Evolutionary conservation across 805 yeast species (phyloP).

Genomic region (Teunomyces funiuensis): DNA sequence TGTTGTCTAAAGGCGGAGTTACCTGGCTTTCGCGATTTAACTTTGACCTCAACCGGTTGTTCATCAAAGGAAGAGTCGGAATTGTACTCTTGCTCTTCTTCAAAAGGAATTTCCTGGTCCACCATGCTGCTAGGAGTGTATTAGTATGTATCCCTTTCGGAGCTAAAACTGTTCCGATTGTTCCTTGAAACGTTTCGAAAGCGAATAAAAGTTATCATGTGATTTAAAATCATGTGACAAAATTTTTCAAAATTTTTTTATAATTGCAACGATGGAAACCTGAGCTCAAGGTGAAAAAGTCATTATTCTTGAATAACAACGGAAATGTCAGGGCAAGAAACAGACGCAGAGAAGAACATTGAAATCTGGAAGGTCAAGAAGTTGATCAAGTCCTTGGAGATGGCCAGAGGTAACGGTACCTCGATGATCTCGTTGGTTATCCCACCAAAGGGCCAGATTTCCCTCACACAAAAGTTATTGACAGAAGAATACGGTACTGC

Average conservation of each 20-base stretch:
- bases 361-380: slow-evolving; percentile 99
- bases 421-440: slow-evolving; percentile 96
- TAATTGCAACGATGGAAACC: not conserved
- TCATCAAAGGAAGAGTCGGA: slow-evolving; percentile 43
- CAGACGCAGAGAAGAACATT: slow-evolving; percentile 86
- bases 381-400: slow-evolving; percentile 79
- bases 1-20: slow-evolving; percentile 60
- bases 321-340: slow-evolving; percentile 32
- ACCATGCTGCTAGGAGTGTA: not conserved
- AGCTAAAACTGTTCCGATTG: not conserved
- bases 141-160: not conserved
- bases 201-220: not conserved
- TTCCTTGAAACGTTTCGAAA: not conserved
- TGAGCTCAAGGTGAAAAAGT: not conserved
- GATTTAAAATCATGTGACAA: not conserved
- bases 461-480: slow-evolving; percentile 84
- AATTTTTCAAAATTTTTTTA: not conserved
- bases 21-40: slow-evolving; percentile 62
- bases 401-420: slow-evolving; percentile 98
- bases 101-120: slow-evolving; percentile 1
- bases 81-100: slow-evolving; percentile 24
- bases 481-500: slow-evolving; percentile 99
- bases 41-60: slow-evolving; percentile 28
- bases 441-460: slow-evolving; percentile 93
- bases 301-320: slow-evolving; percentile 1